Base-by-base conservation (phyloP, 305 asterid species). In the Fraxinus floribunda region DNA sequence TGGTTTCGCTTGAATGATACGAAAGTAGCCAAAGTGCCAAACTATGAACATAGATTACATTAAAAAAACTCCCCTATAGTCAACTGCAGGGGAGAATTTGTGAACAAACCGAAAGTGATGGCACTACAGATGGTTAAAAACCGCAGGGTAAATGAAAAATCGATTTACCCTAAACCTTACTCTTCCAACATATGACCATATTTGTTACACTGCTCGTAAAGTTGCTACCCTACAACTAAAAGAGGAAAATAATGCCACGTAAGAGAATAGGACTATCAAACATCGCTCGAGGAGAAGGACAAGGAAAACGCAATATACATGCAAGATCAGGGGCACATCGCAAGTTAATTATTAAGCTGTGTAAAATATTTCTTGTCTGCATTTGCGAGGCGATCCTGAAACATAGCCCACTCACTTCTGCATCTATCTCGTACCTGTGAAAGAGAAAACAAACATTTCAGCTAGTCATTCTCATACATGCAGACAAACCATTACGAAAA, bases 401-500 rank as follows among this genome's bases (percentile, higher is more conserved):
- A 93, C 79, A 92, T 91, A 7, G 89, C 95, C 97, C 97, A 93
- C 84, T 93, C 97, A 0, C 81, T 80, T 85, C 87, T 92, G 91
- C 98, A 93, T 85, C 97, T 88, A 79, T 90, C 95, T 46, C 95
- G 86, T 57, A 93, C 97, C 97, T 92, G 75, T n/a, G 66, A 55
- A 18, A 70, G n/a, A 76, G 76, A 71, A 24, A 22, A 39, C 30
- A 16, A 38, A 77, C 57, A 70, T 57, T 70, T 74, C 24, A 75
- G 76, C 44, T 55, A 55, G 26, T 55, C 66, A 18, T 1, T n/a
- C 66, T 55, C 26, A 2, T n/a, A 55, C 66, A 6, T 6, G 66
- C 26, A 55, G 24, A 55, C 10, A 55, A 18, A n/a, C 66, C 26
- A 55, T 55, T 55, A 18, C 26, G 1, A 55, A 55, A 16, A 55